These are phyloP conservation scores for Fusarium sp. DNA, from an alignment of 2,329 filamentous ascomycete genomes.

Conservation along the genomic window DNA sequence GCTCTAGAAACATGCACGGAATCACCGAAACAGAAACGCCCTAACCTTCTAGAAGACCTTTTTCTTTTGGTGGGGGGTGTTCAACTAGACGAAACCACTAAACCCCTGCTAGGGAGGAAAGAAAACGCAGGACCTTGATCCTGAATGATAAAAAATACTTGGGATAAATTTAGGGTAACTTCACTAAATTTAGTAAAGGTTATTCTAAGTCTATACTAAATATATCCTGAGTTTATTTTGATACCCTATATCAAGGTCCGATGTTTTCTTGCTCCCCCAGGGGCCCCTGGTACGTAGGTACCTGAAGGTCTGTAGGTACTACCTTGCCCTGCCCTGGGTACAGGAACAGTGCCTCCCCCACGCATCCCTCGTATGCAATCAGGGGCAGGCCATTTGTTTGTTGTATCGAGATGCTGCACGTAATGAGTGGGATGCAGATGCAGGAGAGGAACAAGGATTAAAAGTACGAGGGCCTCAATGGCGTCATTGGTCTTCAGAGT, in stretches of 20 bases:
- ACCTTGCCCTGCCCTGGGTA: neutral
- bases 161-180: too few species aligned
- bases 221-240: too few species aligned
- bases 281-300: neutral
- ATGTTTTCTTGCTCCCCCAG: too few species aligned
- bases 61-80: neutral
- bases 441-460: slow-evolving; percentile 6
- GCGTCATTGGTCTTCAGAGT: slow-evolving; percentile 4
- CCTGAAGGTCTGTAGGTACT: neutral
- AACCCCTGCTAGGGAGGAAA: too few species aligned
- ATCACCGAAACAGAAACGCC: slow-evolving; percentile 8
- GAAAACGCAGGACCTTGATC: too few species aligned
- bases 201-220: too few species aligned
- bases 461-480: neutral
- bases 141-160: too few species aligned
- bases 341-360: neutral
- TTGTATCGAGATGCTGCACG: slow-evolving; percentile 18
- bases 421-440: slow-evolving; percentile 19
- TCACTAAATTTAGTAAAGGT: too few species aligned
- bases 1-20: slow-evolving; percentile 17
- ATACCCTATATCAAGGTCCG: too few species aligned
- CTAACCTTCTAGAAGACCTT: slow-evolving; percentile 12
- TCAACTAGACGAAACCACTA: neutral
- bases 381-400: slow-evolving; percentile 4
- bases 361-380: neutral